These are phyloP conservation scores for Plasmodium ovale DNA, from an alignment of 169 alveolate species.

Conservation along the genomic window DNA sequence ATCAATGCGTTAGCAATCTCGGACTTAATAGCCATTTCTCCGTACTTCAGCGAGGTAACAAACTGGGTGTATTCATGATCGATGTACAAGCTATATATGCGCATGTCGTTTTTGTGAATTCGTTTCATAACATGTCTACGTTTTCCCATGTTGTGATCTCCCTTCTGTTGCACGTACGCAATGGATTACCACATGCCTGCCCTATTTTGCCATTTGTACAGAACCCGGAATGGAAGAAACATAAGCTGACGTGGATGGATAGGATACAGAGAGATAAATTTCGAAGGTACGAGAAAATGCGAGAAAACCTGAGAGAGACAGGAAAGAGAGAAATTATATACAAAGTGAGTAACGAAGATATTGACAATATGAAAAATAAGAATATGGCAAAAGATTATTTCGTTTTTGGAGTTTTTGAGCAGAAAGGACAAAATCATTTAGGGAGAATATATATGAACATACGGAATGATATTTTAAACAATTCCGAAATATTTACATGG, in stretches of 20 bases:
- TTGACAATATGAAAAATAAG: conserved; percentile 71
- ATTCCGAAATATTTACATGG: conserved; percentile 65
- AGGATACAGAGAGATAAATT: conserved; percentile 80
- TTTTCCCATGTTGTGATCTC: not conserved
- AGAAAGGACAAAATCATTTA: conserved; percentile 80
- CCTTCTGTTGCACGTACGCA: not conserved
- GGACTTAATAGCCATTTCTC: conserved; percentile 58
- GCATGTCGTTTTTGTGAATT: not conserved
- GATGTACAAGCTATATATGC: not conserved
- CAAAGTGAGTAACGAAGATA: conserved; percentile 59
- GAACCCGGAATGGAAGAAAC: conserved; percentile 79
- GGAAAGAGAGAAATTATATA: conserved; percentile 77
- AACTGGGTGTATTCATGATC: not conserved
- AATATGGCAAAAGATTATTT: conserved; percentile 73
- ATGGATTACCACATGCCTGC: not conserved
- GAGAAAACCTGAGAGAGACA: conserved; percentile 58
- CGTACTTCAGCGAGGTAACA: conserved; percentile 58
- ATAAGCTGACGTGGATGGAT: conserved; percentile 79
- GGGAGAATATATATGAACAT: conserved; percentile 82
- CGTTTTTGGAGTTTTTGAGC: conserved; percentile 78
- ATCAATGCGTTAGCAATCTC: conserved; percentile 29
- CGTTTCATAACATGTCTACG: not conserved
- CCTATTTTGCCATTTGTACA: not conserved
- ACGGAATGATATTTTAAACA: conserved; percentile 74
- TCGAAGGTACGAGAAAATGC: conserved; percentile 74